These are phyloP conservation scores for Fusarium incarnatum DNA, from an alignment of 2,329 filamentous ascomycete genomes.

Conservation along the genomic window DNA sequence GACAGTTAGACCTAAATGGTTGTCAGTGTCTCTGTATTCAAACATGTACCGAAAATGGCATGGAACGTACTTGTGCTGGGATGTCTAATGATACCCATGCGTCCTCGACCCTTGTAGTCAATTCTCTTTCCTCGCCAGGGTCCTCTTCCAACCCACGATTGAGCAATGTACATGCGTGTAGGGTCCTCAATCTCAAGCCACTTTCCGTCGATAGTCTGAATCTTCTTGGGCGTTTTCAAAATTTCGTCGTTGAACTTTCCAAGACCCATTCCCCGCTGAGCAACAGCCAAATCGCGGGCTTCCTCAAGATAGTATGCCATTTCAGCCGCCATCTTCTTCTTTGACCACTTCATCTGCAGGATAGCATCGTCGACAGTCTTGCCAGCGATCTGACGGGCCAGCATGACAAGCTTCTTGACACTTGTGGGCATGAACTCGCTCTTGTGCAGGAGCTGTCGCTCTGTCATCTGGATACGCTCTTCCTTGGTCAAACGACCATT, in stretches of 20 bases:
- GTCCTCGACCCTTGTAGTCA: conserved; percentile 82
- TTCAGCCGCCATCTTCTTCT: conserved; percentile 90
- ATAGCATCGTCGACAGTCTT: conserved; percentile 96
- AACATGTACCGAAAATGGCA: background rate
- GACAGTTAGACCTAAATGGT: conserved; percentile 74
- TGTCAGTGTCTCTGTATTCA: conserved; percentile 31
- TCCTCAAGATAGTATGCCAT: conserved; percentile 82
- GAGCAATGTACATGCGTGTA: conserved; percentile 87
- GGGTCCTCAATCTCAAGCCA: conserved; percentile 77
- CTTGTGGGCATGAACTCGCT: conserved; percentile 84
- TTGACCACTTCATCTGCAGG: conserved; percentile 92
- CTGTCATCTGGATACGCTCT: conserved; percentile 74
- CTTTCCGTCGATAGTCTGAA: conserved; percentile 80
- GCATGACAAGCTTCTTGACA: conserved; percentile 88
- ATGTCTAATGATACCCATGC: conserved; percentile 73
- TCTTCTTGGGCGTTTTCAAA: conserved; percentile 59
- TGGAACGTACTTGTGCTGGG: conserved; percentile 78
- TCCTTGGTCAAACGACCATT: conserved; percentile 65
- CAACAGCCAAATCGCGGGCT: conserved; percentile 84
- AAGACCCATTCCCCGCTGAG: conserved; percentile 86
- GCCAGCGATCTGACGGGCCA: conserved; percentile 89
- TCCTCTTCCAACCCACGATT: conserved; percentile 92
- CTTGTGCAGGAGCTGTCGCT: conserved; percentile 67
- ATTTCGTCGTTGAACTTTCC: conserved; percentile 56
- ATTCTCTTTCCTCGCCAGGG: conserved; percentile 66